Base-by-base conservation (phyloP, 495 filamentous ascomycete genomes). In the Podospora fimiseda region DNA sequence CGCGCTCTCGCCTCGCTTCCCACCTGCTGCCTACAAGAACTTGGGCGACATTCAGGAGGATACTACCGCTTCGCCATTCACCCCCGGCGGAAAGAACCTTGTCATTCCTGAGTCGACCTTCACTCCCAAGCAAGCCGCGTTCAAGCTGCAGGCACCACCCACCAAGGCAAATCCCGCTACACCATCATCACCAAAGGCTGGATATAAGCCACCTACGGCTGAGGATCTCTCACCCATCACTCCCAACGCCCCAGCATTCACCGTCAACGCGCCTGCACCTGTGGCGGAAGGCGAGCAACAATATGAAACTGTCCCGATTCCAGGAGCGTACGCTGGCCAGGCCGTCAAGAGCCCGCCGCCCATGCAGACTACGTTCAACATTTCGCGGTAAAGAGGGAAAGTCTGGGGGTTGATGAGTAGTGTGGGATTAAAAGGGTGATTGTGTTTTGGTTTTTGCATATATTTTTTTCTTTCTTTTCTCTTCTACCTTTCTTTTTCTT, bases 141-240 rank as follows among this genome's bases (percentile, higher is more conserved):
- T 96, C 78, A 83, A 86, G 58, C 82, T 96, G 9, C 87, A 95
- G 70, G 73, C 90, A 16, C 89, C 90, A 23, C 90, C 90, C 0
- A 80, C 79, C 64, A 85, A 83, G 58, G 80, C 89, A 39, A 86
- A 88, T 59, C 75, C 81, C 47, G 83, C 89, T 21, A 91, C 67
- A 1, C 88, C 88, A 5, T 79, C 87, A 20, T 88, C 69, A 3
- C 87, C 88, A n/a, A 81, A 81, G 66, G 55, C 78, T 38, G 67
- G 70, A 30, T 84, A 89, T 61, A 63, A 74, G 40, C 57, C 73
- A 30, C 70, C 74, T 0, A 50, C 56, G 4, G 43, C 48, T 7
- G 53, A 23, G 9, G 53, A 59, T 45, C 39, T 56, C 15, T 55
- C 54, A 14, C 54, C 57, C 9, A 5, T 44, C 8, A 14, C 52